Evolutionary conservation across 1,139 yeast genomes (phyloP), one percentile per base, ranked within the genome.

Genomic region (Lipomyces yarrowii): DNA sequence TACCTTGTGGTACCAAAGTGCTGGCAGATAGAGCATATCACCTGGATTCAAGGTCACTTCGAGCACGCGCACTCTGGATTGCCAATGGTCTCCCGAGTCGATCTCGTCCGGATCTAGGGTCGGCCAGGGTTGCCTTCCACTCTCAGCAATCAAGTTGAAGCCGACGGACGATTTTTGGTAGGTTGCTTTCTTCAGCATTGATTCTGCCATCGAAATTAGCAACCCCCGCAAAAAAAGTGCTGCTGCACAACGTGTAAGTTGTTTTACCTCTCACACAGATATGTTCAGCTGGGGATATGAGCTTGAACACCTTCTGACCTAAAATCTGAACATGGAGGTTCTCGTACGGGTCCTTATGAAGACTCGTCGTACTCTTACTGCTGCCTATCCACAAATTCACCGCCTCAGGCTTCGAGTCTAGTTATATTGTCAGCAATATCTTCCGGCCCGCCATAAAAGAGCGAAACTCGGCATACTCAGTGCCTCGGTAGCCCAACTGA

Each of bases 1-100:
- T n/a, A 70, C 72, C 57, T 79, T 79, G 62, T 79, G 82, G 67
- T 78, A 79, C 82, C 82, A 79, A 57, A 79, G 71, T 2, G 81
- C 79, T 0, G 82, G 82, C 23, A 79, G 70, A 65, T 75, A 79
- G 51, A 79, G 74, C 59, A 76, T 73, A 62, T 79, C 80, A 5
- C 82, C 82, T 0, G 80, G 77, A 6, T 70, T 64, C 33, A 79
- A 63, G 48, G 69, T 73, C 10, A 79, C 78, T 15, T 71, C 60
- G n/a, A 69, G 48, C 35, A 67, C 64, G 6, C 69, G 67, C 26
- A 61, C 52, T 13, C 33, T 39, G 11, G 39, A 11, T 15, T 55
- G 57, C 67, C 66, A 63, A 4, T 8, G 26, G 30, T 59, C 68
- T 6, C 11, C n/a, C 23, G 18, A 7, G 39, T 61, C 63, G 11